A percentile compares a stretch with the other conserved stretches of the same genome.
phyloP scores from a whole-genome alignment of 495 filamentous ascomycete genomes.

The Trichoderma gamsii region DNA sequence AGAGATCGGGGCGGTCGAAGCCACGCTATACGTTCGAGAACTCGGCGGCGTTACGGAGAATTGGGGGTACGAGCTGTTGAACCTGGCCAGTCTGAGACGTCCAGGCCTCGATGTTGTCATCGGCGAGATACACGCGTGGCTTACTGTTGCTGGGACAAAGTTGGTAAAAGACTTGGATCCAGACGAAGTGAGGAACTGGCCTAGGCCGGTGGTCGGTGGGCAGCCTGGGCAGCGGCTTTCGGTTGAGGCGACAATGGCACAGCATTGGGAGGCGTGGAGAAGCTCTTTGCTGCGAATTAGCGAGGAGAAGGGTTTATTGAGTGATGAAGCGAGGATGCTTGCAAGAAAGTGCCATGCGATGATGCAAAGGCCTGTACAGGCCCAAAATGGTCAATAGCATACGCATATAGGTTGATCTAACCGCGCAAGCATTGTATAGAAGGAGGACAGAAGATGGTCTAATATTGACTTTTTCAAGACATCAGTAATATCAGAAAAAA shows the following conservation, averaged over 20 bases:
- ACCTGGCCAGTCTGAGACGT: not conserved
- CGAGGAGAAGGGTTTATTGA: not conserved
- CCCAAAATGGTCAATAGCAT: not conserved
- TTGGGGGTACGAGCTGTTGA: not conserved
- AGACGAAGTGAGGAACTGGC: slow-evolving; percentile 1
- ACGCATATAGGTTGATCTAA: too few species aligned
- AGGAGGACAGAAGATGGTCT: too few species aligned
- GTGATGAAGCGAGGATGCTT: not conserved
- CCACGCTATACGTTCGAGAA: not conserved
- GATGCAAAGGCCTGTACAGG: not conserved
- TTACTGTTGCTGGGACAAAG: not conserved
- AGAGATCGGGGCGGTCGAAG: not conserved
- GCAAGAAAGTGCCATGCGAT: not conserved
- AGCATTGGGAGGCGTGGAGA: not conserved
- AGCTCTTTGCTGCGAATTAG: not conserved
- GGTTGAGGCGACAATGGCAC: not conserved
- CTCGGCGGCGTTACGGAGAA: not conserved
- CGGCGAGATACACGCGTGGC: not conserved
- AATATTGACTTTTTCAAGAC: too few species aligned
- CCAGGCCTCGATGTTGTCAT: not conserved
- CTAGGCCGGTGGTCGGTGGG: not conserved
- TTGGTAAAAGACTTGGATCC: not conserved
- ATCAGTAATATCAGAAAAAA: too few species aligned
- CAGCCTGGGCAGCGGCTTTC: not conserved
- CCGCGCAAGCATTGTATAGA: too few species aligned